phyloP scores from a whole-genome alignment of 768 basidiomycete species.

The Tylopilus rubrobrunneus region DNA sequence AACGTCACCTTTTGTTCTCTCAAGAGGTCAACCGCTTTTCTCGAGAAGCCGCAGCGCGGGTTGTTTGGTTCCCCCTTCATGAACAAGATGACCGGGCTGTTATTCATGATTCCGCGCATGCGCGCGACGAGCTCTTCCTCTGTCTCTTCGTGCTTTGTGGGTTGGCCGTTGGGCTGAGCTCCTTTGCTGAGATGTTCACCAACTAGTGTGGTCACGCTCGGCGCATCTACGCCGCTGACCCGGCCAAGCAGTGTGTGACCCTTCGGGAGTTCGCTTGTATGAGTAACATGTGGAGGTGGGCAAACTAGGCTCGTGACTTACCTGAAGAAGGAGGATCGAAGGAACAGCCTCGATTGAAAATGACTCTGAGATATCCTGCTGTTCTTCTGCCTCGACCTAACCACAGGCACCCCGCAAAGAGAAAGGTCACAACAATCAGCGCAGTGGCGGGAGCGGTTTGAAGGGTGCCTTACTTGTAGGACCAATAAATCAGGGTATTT shows the following conservation, averaged over 20 bases:
- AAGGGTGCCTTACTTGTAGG: conserved; percentile 57
- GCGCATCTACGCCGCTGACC: conserved; percentile 77
- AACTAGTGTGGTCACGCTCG: conserved; percentile 56
- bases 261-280: conserved; percentile 36
- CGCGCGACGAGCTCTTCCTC: conserved; percentile 64
- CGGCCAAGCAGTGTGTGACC: conserved; percentile 83
- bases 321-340: conserved; percentile 74
- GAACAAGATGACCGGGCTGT: conserved; percentile 77
- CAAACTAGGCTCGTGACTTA: conserved; percentile 31
- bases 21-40: conserved; percentile 67
- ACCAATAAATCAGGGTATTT: conserved; percentile 69
- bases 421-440: neutral
- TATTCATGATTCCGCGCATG: conserved; percentile 69
- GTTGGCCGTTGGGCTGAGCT: conserved; percentile 1
- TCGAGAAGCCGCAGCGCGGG: conserved; percentile 84
- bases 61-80: conserved; percentile 83
- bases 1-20: conserved; percentile 62
- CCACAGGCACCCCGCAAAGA: neutral
- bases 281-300: neutral
- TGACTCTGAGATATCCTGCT: conserved; percentile 83
- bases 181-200: conserved; percentile 46
- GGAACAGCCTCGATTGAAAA: conserved; percentile 93
- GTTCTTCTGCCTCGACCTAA: conserved; percentile 79
- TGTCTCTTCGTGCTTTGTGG: conserved; percentile 45
- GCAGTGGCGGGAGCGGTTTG: neutral